These are phyloP conservation scores for Lasiosphaeria hispida DNA, from an alignment of 495 filamentous ascomycete genomes.

Conservation along the genomic window DNA sequence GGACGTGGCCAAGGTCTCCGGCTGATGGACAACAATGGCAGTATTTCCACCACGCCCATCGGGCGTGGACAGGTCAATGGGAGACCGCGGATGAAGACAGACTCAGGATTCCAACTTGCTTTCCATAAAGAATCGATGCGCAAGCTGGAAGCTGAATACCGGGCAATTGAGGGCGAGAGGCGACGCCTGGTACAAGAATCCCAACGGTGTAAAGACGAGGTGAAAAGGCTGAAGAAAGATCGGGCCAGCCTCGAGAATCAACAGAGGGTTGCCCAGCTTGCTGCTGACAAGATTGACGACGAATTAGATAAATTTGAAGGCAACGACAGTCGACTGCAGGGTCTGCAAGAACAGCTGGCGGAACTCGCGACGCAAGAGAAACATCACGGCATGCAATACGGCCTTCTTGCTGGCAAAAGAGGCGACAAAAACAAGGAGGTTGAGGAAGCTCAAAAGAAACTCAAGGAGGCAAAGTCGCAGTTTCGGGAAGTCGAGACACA, in stretches of 20 bases:
- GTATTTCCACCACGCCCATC: conserved; percentile 33
- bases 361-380: conserved; percentile 31
- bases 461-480: conserved; percentile 32
- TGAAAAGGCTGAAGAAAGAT: conserved; percentile 53
- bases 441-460: conserved; percentile 27
- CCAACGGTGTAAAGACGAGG: conserved; percentile 57
- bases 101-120: conserved; percentile 65
- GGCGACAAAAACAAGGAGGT: conserved; percentile 35
- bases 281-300: conserved; percentile 27
- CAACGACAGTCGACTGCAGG: conserved; percentile 37
- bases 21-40: conserved; percentile 54
- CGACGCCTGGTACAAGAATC: conserved; percentile 52
- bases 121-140: conserved; percentile 43
- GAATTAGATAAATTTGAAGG: conserved; percentile 47
- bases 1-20: conserved; percentile 62
- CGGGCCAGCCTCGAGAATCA: conserved; percentile 24
- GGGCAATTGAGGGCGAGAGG: conserved; percentile 32
- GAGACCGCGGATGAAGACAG: conserved; percentile 74
- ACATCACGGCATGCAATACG: conserved; percentile 44
- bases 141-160: conserved; percentile 46
- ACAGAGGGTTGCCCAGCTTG: conserved; percentile 23
- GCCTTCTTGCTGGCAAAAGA: conserved; percentile 34
- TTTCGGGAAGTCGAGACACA: conserved; percentile 46
- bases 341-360: conserved; percentile 32
- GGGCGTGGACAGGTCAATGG: conserved; percentile 26